phyloP scores from a whole-genome alignment of 495 filamentous ascomycete genomes.

The Aspergillus avenaceus region DNA sequence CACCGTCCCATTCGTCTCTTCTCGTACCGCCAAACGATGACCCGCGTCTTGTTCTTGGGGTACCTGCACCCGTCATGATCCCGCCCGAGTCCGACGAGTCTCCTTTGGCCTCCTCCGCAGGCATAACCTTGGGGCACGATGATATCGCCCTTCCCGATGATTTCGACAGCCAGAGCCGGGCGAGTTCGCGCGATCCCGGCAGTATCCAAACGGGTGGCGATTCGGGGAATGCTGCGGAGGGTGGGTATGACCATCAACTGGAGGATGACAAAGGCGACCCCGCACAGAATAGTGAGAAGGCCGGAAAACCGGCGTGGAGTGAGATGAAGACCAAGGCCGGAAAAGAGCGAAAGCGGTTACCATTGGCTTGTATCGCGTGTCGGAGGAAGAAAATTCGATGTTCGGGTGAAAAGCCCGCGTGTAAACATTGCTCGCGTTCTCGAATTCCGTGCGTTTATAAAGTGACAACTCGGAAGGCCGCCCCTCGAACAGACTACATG shows the following conservation, averaged over 20 bases:
- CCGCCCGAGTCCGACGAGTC: slow-evolving; percentile 37
- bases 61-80: slow-evolving; percentile 44
- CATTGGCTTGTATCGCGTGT: slow-evolving; percentile 93
- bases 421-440: slow-evolving; percentile 91
- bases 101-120: slow-evolving; percentile 30
- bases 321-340: slow-evolving; percentile 97
- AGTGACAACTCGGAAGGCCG: slow-evolving; percentile 88
- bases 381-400: slow-evolving; percentile 97
- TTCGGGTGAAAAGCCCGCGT: slow-evolving; percentile 95
- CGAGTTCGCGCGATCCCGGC: slow-evolving; percentile 41
- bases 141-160: slow-evolving; percentile 31
- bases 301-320: slow-evolving; percentile 70
- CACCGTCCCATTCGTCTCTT: slow-evolving; percentile 3
- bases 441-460: slow-evolving; percentile 99
- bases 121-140: slow-evolving; percentile 26
- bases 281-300: slow-evolving; percentile 38
- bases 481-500: slow-evolving; percentile 98
- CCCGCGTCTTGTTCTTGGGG: slow-evolving; percentile 32
- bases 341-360: slow-evolving; percentile 90
- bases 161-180: slow-evolving; percentile 41
- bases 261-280: slow-evolving; percentile 22
- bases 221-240: slow-evolving; percentile 14
- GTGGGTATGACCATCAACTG: slow-evolving; percentile 16
- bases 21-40: slow-evolving; percentile 35
- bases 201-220: slow-evolving; percentile 26